Evolutionary conservation across 768 basidiomycete genomes (phyloP), one percentile per base, ranked within the genome.

Genomic region (Russula sp.): DNA sequence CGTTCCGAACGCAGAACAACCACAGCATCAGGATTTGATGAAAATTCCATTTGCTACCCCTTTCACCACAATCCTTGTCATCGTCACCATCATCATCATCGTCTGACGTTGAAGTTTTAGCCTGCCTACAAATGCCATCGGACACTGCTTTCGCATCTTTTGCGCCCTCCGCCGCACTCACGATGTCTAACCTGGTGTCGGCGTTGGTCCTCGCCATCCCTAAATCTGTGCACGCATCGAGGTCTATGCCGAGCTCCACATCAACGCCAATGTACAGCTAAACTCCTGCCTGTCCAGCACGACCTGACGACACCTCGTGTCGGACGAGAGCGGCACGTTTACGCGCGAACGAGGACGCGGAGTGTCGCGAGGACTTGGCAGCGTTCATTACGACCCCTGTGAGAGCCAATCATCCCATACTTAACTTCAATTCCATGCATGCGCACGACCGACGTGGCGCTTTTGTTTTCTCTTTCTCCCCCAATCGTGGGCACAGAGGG

Each of bases 401-500:
- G 42, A 48, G 64, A 43, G 22, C 10, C 20, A 20, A 4, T 22
- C 36, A 8, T 14, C 36, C 22, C 22, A 51, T 51, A 25, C 22
- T 20, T 16, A 35, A 34, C 10, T 29, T 4, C 14, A 34, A 32
- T 9, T 18, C 1, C 22, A 8, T 9, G 43, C 13, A 14, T 5
- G 7, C 25, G n/a, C 22, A 46, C 22, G 45, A 46, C 45, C 22
- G 22, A 46, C 45, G n/a, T 45, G 45, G 10, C 11, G 14, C 45
- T 13, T 1, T 22, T 7, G 1, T 22, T 57, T 36, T 49, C 2
- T 3, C 25, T 29, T 29, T n/a, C 18, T 38, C 43, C 16, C 29
- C 20, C 5, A 42, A n/a, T 18, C 5, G 2, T 53, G 76, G 75
- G 72, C 69, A 39, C 70, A 70, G 58, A 59, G 73, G 57, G 70